Evolutionary conservation across 2,329 filamentous ascomycete species (phyloP), one percentile per base, ranked within the genome.

Genomic region (Trichoderma sp.): DNA sequence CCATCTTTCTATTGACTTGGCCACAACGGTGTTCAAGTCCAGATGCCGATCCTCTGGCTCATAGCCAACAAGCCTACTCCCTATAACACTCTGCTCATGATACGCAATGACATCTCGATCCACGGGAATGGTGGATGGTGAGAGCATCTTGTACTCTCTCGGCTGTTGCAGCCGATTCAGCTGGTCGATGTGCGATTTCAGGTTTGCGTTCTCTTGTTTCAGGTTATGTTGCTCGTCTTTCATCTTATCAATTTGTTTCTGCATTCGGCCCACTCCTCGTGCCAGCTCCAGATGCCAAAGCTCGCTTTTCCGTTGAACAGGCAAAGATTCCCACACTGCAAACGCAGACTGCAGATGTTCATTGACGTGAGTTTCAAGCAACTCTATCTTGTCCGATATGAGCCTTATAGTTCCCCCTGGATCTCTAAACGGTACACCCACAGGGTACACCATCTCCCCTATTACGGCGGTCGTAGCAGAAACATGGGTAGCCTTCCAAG

Each of bases 291-390:
- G 76, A 5, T 83, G 79, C 88, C 88, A 90, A 7, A 90, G 81
- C 71, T 89, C 86, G 30, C 82, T 82, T 64, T 86, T 85, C 26
- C 86, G 83, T 43, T 86, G 84, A 2, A 78, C 72, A 0, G 89
- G 80, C 30, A 96, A 82, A 1, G 83, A 83, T 63, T 87, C 87
- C 94, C 94, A 98, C 52, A 92, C 90, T 7, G 86, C 84, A 77
- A 89, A 97, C 0, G 92, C 89, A 16, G 90, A 87, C n/a, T 91
- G 86, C 6, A 97, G 79, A 77, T 98, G 95, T 69, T 91, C 86
- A 51, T 87, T 83, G 37, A 94, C 87, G 72, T 91, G 89, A 63
- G 88, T 87, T 71, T 93, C 89, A 61, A 95, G 85, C 32, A 82
- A 79, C 71, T 84, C 87, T 52, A 83, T 91, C 76, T 73, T 81